Evolutionary conservation across 306 rosid genomes (phyloP), one percentile per base, ranked within the genome.

Genomic region (Ormosia emarginata): DNA sequence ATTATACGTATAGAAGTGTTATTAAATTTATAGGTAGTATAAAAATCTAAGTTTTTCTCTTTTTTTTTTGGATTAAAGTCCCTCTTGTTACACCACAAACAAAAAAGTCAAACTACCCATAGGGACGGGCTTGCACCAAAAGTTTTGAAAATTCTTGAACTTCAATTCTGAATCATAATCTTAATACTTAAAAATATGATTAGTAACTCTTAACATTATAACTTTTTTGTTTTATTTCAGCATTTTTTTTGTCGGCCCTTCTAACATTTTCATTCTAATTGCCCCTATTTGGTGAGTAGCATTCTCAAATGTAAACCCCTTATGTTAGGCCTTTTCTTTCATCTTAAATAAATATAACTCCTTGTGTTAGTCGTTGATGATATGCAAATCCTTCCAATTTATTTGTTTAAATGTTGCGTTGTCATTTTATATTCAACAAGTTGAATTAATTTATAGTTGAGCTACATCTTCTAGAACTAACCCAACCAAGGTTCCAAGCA

Each of bases 391-490:
- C 56, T 56, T 78, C 57, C 17, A 55, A 33, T 47, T 69, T 43
- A n/a, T 29, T 53, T 70, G 47, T 52, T 53, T 71, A 55, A 37
- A 59, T 57, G 78, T 29, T 69, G 32, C n/a, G 67, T 55, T 77
- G 77, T 71, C 47, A 44, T 53, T 46, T 7, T 15, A n/a, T 18
- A 47, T 29, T 37, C 36, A 32, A 69, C 82, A 65, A 33, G 71
- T 63, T 75, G 71, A 73, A 58, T 84, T 71, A 17, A 40, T 44
- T 12, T 14, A 70, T 39, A 39, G 50, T 50, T 30, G 37, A 11
- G 71, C 30, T 15, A 61, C 78, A 64, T 59, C 74, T 89, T 88
- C 92, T 86, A 85, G 93, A 89, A 77, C 58, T 7, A 56, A 52
- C 17, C 73, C 67, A 74, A 50, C 43, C 13, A 67, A 43, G 34